Conservation (phyloP, 2,329 filamentous ascomycete genomes). For the Zymoseptoria pseudotritici region DNA sequence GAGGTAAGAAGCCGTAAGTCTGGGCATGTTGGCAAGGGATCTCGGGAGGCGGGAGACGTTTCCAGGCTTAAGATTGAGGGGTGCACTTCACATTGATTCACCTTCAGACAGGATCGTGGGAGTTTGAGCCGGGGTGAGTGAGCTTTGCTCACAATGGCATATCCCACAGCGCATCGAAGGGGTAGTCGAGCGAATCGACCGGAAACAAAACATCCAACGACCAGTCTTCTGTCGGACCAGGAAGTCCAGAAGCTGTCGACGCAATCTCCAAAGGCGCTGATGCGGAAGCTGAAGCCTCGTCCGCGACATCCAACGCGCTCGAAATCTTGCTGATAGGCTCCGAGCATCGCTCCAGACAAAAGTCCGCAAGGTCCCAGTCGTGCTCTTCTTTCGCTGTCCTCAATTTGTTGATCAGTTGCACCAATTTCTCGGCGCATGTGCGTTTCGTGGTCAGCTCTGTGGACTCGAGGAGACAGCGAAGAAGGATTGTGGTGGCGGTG, state of each 20-base stretch:
- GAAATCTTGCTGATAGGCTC: slow-evolving; percentile 33
- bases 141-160: neutral
- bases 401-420: slow-evolving; percentile 5
- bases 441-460: slow-evolving; percentile 40
- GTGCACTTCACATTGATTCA: too few relatives aligned
- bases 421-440: slow-evolving; percentile 35
- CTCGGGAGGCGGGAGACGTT: too few relatives aligned
- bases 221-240: neutral
- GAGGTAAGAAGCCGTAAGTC: too few relatives aligned
- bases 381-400: slow-evolving; percentile 1
- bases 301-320: slow-evolving; percentile 5
- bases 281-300: neutral
- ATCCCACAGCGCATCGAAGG: slow-evolving; percentile 13
- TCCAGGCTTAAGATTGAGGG: too few relatives aligned
- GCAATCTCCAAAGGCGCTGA: neutral
- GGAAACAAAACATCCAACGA: slow-evolving; percentile 4
- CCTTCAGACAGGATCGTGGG: too few relatives aligned
- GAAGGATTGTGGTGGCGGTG: slow-evolving; percentile 46
- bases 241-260: neutral
- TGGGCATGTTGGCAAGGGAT: too few relatives aligned
- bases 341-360: slow-evolving; percentile 42
- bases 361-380: slow-evolving; percentile 48
- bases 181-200: slow-evolving; percentile 10
- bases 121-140: too few relatives aligned
- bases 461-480: slow-evolving; percentile 47